phyloP scores from a whole-genome alignment of 352 stramenopile species.

The Pythium periplocum region DNA sequence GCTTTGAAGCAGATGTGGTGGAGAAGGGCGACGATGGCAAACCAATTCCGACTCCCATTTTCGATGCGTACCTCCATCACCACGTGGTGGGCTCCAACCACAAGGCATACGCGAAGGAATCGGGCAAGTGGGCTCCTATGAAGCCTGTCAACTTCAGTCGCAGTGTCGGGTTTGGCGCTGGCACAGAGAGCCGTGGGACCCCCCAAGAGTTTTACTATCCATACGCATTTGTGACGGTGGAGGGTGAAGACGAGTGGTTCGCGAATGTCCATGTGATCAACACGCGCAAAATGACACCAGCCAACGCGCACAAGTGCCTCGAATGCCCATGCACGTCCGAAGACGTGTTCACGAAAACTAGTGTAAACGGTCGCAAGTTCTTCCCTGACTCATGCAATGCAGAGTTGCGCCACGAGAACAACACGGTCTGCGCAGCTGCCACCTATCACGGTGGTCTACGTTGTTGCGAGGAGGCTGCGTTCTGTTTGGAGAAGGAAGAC shows the following conservation, averaged over 20 bases:
- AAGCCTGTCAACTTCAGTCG: conserved; percentile 67
- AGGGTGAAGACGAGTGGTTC: conserved; percentile 73
- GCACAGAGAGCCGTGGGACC: conserved; percentile 72
- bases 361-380: conserved; percentile 55
- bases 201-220: conserved; percentile 76
- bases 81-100: conserved; percentile 75
- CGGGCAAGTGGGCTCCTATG: conserved; percentile 58
- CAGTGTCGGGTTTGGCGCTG: conserved; percentile 72
- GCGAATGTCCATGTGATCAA: conserved; percentile 84
- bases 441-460: conserved; percentile 68
- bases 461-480: conserved; percentile 70
- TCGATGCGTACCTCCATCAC: conserved; percentile 80
- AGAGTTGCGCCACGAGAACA: conserved; percentile 60
- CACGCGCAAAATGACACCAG: conserved; percentile 45
- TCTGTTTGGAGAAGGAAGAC: conserved; percentile 59
- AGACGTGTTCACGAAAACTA: conserved; percentile 39
- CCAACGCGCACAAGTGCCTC: conserved; percentile 52
- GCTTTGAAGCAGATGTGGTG: conserved; percentile 73
- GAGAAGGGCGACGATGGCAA: conserved; percentile 50
- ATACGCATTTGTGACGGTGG: conserved; percentile 76
- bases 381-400: conserved; percentile 43
- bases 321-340: conserved; percentile 75
- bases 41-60: conserved; percentile 49
- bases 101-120: conserved; percentile 47
- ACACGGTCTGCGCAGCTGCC: conserved; percentile 51